Evolutionary conservation across 2,329 filamentous ascomycete species (phyloP).

Genomic region (Monosporascus sp.): DNA sequence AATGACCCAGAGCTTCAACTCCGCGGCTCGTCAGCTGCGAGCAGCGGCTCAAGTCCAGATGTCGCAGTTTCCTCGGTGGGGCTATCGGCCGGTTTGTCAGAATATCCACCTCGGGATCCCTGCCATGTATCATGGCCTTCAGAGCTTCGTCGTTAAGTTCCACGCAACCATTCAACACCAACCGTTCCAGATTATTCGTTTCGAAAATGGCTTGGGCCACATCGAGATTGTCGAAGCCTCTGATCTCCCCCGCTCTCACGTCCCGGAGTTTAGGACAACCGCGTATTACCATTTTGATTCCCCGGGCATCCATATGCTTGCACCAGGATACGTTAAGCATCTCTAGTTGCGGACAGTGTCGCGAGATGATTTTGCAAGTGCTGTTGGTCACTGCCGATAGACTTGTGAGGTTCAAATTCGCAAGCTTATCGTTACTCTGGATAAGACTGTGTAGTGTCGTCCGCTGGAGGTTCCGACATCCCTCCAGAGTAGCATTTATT

Average conservation of each 20-base stretch:
- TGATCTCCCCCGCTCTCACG: constrained; percentile 74
- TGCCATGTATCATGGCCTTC: constrained; percentile 67
- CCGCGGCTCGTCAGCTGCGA: constrained; percentile 65
- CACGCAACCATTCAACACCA: constrained; percentile 74
- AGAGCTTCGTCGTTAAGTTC: constrained; percentile 73
- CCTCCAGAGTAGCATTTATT: constrained; percentile 81
- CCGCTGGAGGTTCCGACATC: constrained; percentile 76
- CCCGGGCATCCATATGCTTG: constrained; percentile 72
- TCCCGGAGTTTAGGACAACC: constrained; percentile 71
- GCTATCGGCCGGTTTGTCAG: constrained; percentile 73
- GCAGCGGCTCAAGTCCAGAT: constrained; percentile 82
- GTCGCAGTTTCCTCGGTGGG: constrained; percentile 69
- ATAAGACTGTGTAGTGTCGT: constrained; percentile 74
- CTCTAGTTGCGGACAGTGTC: constrained; percentile 76
- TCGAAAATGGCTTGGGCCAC: constrained; percentile 72
- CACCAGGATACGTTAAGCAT: constrained; percentile 91
- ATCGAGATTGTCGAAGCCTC: constrained; percentile 68
- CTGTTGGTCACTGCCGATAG: constrained; percentile 74
- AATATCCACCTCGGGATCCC: constrained; percentile 72
- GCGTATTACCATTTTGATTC: constrained; percentile 66
- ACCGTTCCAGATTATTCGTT: constrained; percentile 74
- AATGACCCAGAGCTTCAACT: constrained; percentile 64
- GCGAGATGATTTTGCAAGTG: constrained; percentile 79
- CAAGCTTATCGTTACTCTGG: constrained; percentile 65
- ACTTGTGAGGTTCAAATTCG: constrained; percentile 83